phyloP scores from a whole-genome alignment of 1,284 basidiomycete genomes.

The Ustilago curta region DNA sequence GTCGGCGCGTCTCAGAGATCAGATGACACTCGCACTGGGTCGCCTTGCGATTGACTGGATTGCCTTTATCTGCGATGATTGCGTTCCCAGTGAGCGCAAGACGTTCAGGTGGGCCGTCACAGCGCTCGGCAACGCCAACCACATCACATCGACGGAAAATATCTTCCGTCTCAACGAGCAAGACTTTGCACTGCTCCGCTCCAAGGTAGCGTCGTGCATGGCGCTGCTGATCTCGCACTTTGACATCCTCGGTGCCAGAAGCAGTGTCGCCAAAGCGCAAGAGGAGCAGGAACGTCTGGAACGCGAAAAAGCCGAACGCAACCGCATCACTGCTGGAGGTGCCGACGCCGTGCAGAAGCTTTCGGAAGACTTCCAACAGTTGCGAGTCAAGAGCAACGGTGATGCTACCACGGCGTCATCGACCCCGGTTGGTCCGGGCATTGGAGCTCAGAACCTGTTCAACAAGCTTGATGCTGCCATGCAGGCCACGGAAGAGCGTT shows the following conservation, averaged over 20 bases:
- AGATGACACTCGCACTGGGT: conserved; percentile 63
- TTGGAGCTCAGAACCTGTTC: conserved; percentile 46
- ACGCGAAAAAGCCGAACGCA: conserved; percentile 57
- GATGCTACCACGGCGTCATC: conserved; percentile 71
- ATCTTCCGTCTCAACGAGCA: conserved; percentile 88
- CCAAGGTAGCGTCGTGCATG: conserved; percentile 96
- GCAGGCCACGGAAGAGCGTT: conserved; percentile 62
- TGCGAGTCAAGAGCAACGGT: conserved; percentile 42
- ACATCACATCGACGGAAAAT: conserved; percentile 83
- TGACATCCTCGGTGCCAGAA: conserved; percentile 77
- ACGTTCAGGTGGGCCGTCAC: conserved; percentile 99
- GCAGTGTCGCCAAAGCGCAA: conserved; percentile 64
- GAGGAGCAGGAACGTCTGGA: conserved; percentile 63
- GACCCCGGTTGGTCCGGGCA: conserved; percentile 35
- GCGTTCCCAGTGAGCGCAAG: conserved; percentile 92
- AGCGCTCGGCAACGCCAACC: conserved; percentile 91
- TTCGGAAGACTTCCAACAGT: conserved; percentile 37
- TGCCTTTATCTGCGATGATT: conserved; percentile 97
- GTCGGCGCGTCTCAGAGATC: conserved; percentile 55
- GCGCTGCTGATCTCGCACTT: conserved; percentile 96
- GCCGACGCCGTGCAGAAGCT: conserved; percentile 32
- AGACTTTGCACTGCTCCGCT: conserved; percentile 82
- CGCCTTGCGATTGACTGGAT: conserved; percentile 78
- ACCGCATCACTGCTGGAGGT: conserved; percentile 45
- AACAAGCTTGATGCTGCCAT: conserved; percentile 58